Base-by-base conservation (phyloP, 2,329 filamentous ascomycete genomes). In the Colletotrichum filicis region DNA sequence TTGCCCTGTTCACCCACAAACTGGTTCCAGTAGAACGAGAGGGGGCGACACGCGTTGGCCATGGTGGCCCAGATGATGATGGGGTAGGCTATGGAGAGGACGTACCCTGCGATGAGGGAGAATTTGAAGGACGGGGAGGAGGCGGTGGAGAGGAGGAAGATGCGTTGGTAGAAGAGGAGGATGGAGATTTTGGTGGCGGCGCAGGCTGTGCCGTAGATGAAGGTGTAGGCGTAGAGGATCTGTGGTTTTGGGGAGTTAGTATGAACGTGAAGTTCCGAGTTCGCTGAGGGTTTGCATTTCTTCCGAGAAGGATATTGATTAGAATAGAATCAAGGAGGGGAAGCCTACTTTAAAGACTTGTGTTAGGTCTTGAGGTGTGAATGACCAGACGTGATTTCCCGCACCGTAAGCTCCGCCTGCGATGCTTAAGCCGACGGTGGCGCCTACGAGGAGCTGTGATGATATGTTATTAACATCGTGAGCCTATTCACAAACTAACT, bases 111-210 rank as follows among this genome's bases (percentile, higher is more conserved):
- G 1, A 61, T 55, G 14, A 75, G 26, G 4, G 62, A 66, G 2
- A 71, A 5, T 2, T 12, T 66, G 55, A 73, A 73, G 14, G 37
- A 42, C 5, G 16, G 1, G 7, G 62, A 73, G 0, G 35, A 5
- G 16, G 37, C 56, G 14, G 24, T 24, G 8, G 71, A 49, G 37
- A 42, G 37, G 3, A 65, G 22, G 12, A 75, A 75, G 9, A 75
- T 64, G 3, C 74, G 68, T 37, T 68, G 70, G 53, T 75, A 75
- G 49, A 75, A 74, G n/a, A 73, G 64, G 1, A 75, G 66, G 37
- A 74, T 74, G 1, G 73, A 74, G n/a, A 74, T 73, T n/a, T 75
- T 75, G 11, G 59, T 74, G 12, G 68, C 66, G 9, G 74, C 70
- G 55, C 73, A 72, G 11, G 74, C 62, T 2, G 66, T 66, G 19